phyloP scores from a whole-genome alignment of 768 basidiomycete species.

The Podaxis sp. region DNA sequence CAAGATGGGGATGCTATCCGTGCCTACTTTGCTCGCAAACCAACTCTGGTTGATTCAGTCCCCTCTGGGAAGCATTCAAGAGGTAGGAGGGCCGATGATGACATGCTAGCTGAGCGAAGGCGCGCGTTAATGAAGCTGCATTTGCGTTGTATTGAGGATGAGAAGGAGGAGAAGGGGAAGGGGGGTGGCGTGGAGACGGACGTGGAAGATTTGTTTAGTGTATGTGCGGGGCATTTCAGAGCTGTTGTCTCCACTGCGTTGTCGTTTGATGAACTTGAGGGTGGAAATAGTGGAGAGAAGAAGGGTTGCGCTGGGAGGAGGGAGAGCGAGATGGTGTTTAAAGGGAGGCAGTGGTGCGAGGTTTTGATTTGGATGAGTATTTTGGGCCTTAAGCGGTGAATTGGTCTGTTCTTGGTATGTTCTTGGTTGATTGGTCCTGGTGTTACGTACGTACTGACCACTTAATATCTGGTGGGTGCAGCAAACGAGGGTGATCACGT shows the following conservation, averaged over 20 bases:
- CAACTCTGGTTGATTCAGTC: not conserved
- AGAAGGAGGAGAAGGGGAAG: not conserved
- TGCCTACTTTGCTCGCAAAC: not conserved
- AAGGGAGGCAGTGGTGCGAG: too few relatives aligned
- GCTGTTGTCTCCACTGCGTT: not conserved
- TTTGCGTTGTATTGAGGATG: too few relatives aligned
- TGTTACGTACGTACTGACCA: too few relatives aligned
- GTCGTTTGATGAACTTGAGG: not conserved
- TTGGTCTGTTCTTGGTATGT: too few relatives aligned
- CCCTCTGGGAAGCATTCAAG: too few relatives aligned
- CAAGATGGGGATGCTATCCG: not conserved
- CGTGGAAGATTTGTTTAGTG: not conserved
- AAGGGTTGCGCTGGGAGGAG: not conserved
- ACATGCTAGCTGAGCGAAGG: not conserved
- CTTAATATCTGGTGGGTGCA: too few relatives aligned
- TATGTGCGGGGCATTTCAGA: not conserved
- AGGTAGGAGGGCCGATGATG: too few relatives aligned
- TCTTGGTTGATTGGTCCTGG: too few relatives aligned
- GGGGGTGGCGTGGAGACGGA: not conserved
- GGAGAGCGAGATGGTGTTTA: too few relatives aligned
- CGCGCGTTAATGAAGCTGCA: not conserved
- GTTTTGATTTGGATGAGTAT: too few relatives aligned
- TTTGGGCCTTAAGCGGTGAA: too few relatives aligned
- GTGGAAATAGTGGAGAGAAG: not conserved
- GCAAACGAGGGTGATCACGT: too few relatives aligned